Conservation (phyloP, 2,329 filamentous ascomycete genomes). For the Annulohypoxylon truncatum region DNA sequence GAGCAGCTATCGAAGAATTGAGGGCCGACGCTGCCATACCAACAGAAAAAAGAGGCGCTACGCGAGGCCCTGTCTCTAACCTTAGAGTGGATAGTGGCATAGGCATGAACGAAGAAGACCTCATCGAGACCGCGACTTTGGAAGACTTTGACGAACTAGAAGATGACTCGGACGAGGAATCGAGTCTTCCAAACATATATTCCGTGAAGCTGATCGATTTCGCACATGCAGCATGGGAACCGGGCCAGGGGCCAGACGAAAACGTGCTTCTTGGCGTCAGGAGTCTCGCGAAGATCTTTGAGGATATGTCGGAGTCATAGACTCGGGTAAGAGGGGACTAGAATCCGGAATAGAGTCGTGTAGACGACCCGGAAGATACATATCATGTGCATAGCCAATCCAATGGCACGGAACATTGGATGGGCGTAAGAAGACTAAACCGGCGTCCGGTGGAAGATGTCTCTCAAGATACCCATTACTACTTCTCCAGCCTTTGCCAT, state of each 20-base stretch:
- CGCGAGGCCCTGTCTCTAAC: slow-evolving; percentile 47
- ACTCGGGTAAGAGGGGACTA: neutral
- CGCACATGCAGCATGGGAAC: slow-evolving; percentile 88
- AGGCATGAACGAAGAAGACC: slow-evolving; percentile 60
- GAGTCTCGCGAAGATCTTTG: slow-evolving; percentile 77
- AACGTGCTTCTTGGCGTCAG: slow-evolving; percentile 81
- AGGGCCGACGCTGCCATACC: slow-evolving; percentile 57
- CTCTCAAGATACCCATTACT: slow-evolving; percentile 47
- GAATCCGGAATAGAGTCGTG: slow-evolving; percentile 4
- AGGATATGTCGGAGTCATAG: slow-evolving; percentile 64
- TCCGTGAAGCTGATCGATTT: slow-evolving; percentile 94
- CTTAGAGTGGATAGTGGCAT: slow-evolving; percentile 68
- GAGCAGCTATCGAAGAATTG: slow-evolving; percentile 65
- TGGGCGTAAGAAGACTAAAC: slow-evolving; percentile 17
- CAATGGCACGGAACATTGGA: slow-evolving; percentile 23
- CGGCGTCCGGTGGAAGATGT: slow-evolving; percentile 39
- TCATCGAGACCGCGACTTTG: slow-evolving; percentile 40
- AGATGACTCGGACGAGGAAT: slow-evolving; percentile 67
- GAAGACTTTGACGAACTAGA: slow-evolving; percentile 53
- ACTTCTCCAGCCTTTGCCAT: slow-evolving; percentile 34
- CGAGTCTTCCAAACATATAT: slow-evolving; percentile 67
- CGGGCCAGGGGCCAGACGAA: slow-evolving; percentile 85
- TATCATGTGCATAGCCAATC: slow-evolving; percentile 23
- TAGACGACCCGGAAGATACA: slow-evolving; percentile 20
- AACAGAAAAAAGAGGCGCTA: slow-evolving; percentile 41